phyloP scores from a whole-genome alignment of 176 grass and related monocot genomes.

The Alopecurus myosuroides region DNA sequence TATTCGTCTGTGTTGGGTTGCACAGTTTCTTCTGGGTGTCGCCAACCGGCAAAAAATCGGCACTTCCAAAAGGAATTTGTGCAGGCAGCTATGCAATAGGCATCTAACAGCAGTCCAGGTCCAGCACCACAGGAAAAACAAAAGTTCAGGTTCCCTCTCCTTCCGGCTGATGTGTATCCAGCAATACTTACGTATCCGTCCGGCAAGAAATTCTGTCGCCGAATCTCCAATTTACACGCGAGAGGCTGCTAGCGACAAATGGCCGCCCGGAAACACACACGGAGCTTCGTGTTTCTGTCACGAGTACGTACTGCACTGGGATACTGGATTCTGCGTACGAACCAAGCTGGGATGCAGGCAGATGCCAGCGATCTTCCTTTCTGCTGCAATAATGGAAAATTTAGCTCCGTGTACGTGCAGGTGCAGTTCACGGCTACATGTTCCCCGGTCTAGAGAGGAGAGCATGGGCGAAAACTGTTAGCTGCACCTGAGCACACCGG shows the following conservation, averaged over 20 bases:
- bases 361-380: neutral
- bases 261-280: conserved; percentile 9
- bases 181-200: neutral
- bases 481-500: no score
- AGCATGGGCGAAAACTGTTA: neutral
- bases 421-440: neutral
- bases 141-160: conserved; percentile 30
- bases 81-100: neutral
- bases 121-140: neutral
- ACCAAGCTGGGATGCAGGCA: neutral
- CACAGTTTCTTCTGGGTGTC: neutral
- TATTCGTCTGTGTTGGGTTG: neutral
- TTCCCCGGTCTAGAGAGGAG: neutral
- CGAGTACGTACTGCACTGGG: neutral
- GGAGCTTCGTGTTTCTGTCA: conserved; percentile 36
- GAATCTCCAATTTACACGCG: conserved; percentile 13
- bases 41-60: neutral
- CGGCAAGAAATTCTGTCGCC: conserved; percentile 29
- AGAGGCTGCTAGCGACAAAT: conserved; percentile 22
- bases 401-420: neutral
- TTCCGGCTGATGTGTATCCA: neutral
- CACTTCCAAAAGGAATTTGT: conserved; percentile 4
- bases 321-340: conserved; percentile 5
- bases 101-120: neutral
- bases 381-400: neutral